Conservation (phyloP, 345 rosid genomes). For the Alliaria petiolata region DNA sequence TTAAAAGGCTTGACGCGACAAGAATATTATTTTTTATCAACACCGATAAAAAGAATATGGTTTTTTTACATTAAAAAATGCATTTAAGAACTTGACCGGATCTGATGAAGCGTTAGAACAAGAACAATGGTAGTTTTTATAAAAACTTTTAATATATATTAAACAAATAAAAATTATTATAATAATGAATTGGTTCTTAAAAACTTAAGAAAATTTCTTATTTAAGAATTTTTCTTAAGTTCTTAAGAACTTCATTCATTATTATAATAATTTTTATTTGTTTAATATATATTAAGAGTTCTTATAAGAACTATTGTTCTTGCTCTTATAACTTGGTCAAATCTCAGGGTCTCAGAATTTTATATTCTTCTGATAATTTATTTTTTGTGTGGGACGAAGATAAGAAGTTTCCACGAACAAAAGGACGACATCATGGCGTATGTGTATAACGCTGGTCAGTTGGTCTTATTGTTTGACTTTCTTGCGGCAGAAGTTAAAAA, state of each 20-base stretch:
- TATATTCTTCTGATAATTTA: neutral
- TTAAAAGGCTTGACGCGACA: slow-evolving; percentile 19
- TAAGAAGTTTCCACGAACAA: slow-evolving; percentile 21
- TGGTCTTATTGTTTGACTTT: slow-evolving; percentile 19
- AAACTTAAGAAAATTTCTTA: no score
- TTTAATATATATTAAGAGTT: no score
- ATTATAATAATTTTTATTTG: no score
- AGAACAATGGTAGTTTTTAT: no score
- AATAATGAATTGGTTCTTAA: no score
- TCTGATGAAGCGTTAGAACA: slow-evolving; percentile 24
- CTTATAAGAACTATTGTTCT: no score
- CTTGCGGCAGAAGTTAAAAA: neutral
- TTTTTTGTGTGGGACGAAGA: neutral
- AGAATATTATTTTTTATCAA: neutral
- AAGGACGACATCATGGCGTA: slow-evolving; percentile 4
- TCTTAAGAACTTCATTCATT: no score
- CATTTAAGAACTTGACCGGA: slow-evolving; percentile 9
- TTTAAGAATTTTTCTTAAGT: no score
- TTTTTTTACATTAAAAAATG: neutral
- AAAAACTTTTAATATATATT: no score
- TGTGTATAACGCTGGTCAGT: slow-evolving; percentile 1
- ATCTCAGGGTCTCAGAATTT: neutral
- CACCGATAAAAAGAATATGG: neutral
- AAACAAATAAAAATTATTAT: no score
- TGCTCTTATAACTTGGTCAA: slow-evolving; percentile 28